Evolutionary conservation across 805 yeast species (phyloP), one percentile per base, ranked within the genome.

Genomic region (Candida succiphila): DNA sequence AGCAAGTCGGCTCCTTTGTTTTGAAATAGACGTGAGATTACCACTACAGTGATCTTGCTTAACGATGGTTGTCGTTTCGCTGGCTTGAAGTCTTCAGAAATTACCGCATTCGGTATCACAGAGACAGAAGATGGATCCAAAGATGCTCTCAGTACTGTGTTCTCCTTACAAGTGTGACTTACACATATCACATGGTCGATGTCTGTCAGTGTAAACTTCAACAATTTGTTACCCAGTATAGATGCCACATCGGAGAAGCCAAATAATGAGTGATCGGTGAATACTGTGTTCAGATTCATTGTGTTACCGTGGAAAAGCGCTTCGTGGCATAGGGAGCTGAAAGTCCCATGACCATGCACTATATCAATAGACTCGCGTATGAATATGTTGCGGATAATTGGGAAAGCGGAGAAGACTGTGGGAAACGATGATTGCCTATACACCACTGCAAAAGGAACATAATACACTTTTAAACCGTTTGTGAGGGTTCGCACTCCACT

Each of bases 181-280:
- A 92, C 99, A 56, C 96, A 85, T n/a, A 92, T 89, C 30, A 84
- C 86, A 52, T 89, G 89, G 37, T 94, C 95, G 4, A 87, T 76
- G 46, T 86, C 94, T 26, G 82, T 79, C 36, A 86, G 56, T 0
- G 95, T 75, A 59, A 87, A 92, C 46, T 82, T 82, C 40, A 92
- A 60, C 4, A 83, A 56, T 55, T 92, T 92, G 56, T 92, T 92
- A 14, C 94, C 94, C 42, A 87, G 58, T 22, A 89, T 84, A 5
- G 88, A 72, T 4, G 80, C 80, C 3, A 87, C 73, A 45, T 82
- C 88, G 1, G 92, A 83, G 60, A 92, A 92, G 1, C 97, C 98
- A 61, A 87, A 89, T 23, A 92, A 60, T 0, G 97, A 89, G 52
- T 92, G 99, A 52, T 92, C 99, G 0, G 99, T 92, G 44, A 92